phyloP scores from a whole-genome alignment of 495 filamentous ascomycete genomes.

The Pyronema domesticum region DNA sequence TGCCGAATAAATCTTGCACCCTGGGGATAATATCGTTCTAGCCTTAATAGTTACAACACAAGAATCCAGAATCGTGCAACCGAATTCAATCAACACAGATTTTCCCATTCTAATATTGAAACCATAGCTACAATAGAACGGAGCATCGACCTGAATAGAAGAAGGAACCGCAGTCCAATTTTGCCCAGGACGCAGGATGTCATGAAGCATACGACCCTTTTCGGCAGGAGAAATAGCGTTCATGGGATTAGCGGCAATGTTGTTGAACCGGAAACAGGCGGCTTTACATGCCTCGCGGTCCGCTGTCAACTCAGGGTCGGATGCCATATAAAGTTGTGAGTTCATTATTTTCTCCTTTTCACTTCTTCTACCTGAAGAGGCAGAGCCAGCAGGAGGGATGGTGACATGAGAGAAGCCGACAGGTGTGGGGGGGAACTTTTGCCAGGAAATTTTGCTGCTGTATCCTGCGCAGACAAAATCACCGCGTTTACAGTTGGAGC shows the following conservation, averaged over 20 bases:
- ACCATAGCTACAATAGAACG: slow-evolving; percentile 88
- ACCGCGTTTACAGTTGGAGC: slow-evolving; percentile 81
- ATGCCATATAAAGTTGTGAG: slow-evolving; percentile 64
- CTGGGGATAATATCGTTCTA: too few species aligned
- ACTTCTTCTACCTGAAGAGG: too few species aligned
- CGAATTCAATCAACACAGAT: slow-evolving; percentile 73
- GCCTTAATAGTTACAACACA: too few species aligned
- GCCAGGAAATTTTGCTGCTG: slow-evolving; percentile 56
- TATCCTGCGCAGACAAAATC: slow-evolving; percentile 94
- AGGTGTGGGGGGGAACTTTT: slow-evolving; percentile 45
- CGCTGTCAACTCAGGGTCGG: slow-evolving; percentile 56
- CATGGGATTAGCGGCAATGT: slow-evolving; percentile 54
- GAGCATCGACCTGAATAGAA: slow-evolving; percentile 57
- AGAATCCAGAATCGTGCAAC: too few species aligned
- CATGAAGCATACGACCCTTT: slow-evolving; percentile 59
- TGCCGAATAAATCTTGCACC: slow-evolving; percentile 61
- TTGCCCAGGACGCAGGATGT: slow-evolving; percentile 37
- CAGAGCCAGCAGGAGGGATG: too few species aligned
- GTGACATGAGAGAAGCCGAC: too few species aligned
- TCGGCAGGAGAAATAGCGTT: slow-evolving; percentile 59
- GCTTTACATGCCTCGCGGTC: slow-evolving; percentile 76
- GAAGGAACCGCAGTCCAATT: slow-evolving; percentile 10
- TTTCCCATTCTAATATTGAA: slow-evolving; percentile 85
- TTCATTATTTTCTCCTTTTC: slow-evolving; percentile 92
- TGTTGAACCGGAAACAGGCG: slow-evolving; percentile 79